Percentiles rank a stretch among this genome's conserved stretches.
phyloP scores from a whole-genome alignment of 306 rosid genomes.

The Prosopis cineraria region DNA sequence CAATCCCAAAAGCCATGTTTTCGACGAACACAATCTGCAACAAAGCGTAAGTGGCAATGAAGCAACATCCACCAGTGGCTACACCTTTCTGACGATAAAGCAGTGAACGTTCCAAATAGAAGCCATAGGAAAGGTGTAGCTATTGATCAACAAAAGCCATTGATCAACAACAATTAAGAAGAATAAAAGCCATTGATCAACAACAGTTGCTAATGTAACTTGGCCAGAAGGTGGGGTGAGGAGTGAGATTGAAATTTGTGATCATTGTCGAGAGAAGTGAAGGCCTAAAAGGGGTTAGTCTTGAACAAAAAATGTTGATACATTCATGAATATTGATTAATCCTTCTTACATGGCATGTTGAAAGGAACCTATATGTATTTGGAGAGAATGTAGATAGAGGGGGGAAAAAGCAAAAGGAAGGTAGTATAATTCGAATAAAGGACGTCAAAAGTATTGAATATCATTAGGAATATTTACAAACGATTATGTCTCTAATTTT shows the following conservation, averaged over 20 bases:
- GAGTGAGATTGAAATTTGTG: no score
- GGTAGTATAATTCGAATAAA: neutral
- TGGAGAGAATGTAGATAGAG: neutral
- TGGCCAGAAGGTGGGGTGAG: neutral
- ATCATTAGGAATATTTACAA: no score
- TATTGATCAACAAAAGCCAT: no score
- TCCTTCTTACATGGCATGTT: neutral
- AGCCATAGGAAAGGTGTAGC: no score
- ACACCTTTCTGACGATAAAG: no score
- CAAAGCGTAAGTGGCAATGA: no score
- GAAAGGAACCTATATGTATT: neutral
- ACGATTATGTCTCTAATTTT: neutral
- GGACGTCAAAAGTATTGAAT: neutral
- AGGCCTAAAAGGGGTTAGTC: neutral
- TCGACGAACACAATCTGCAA: no score
- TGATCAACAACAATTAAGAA: no score
- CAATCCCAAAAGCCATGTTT: no score
- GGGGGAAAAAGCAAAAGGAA: neutral
- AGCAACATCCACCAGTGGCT: no score
- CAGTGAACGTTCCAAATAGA: no score
- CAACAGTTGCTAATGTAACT: slow-evolving; percentile 4
- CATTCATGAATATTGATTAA: neutral
- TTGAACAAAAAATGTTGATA: neutral
- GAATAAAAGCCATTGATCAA: no score
- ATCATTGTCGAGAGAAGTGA: neutral